A percentile compares a stretch with the other conserved stretches of the same genome.
Evolutionary conservation across 768 basidiomycete genomes (phyloP).

Genomic region (Tricholoma hemisulphureum): DNA sequence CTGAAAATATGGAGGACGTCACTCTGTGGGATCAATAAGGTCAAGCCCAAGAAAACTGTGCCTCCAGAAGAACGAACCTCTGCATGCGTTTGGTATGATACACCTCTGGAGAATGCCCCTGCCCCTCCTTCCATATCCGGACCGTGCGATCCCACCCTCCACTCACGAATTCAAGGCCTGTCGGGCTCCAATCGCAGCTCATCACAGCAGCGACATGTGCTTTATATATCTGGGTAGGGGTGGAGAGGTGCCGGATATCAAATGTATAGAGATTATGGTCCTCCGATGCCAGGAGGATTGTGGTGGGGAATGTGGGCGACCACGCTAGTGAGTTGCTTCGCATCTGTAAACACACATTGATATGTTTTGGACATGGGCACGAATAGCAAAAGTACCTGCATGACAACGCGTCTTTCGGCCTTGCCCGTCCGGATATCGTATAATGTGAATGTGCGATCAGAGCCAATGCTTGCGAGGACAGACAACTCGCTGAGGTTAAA

Average conservation of each 20-base stretch:
- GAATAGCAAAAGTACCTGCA: conserved; percentile 58
- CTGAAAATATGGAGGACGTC: conserved; percentile 83
- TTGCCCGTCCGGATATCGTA: conserved; percentile 98
- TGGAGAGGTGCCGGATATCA: conserved; percentile 81
- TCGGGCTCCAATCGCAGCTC: conserved; percentile 97
- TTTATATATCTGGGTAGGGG: conserved; percentile 93
- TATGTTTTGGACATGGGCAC: not conserved
- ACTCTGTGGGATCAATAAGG: conserved; percentile 50
- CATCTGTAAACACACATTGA: conserved; percentile 52
- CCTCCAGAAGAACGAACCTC: conserved; percentile 47
- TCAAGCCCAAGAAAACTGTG: not conserved
- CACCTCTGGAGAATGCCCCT: conserved; percentile 78
- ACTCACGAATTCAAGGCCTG: conserved; percentile 92
- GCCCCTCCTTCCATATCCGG: conserved; percentile 87
- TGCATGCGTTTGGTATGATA: conserved; percentile 99
- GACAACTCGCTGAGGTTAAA: conserved; percentile 96
- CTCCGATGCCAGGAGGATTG: conserved; percentile 92
- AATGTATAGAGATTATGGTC: conserved; percentile 99
- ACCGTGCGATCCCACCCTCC: conserved; percentile 97
- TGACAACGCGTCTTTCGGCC: conserved; percentile 86
- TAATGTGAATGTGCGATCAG: conserved; percentile 92
- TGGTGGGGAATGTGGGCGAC: conserved; percentile 95
- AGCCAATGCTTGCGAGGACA: conserved; percentile 92
- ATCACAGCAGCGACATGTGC: conserved; percentile 96
- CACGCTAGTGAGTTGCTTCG: conserved; percentile 86